Evolutionary conservation across 768 basidiomycete species (phyloP).

Genomic region (Porpolomopsis calyptriformis): DNA sequence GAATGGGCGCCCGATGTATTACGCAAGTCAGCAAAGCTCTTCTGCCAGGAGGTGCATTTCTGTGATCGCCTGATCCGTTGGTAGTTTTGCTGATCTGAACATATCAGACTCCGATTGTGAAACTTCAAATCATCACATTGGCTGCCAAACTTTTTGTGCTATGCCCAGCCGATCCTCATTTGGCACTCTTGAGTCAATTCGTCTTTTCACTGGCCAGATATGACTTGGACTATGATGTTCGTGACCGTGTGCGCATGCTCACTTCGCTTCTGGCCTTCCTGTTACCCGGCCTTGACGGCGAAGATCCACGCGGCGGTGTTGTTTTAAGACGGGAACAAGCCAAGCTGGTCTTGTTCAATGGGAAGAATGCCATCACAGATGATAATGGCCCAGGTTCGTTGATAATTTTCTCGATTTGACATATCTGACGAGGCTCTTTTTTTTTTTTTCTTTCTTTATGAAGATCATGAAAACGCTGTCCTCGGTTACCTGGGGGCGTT

Average conservation of each 20-base stretch:
- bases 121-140: slow-evolving; percentile 77
- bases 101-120: slow-evolving; percentile 51
- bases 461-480: slow-evolving; percentile 30
- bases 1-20: slow-evolving; percentile 87
- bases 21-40: slow-evolving; percentile 66
- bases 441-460: slow-evolving; percentile 5
- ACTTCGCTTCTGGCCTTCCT: slow-evolving; percentile 55
- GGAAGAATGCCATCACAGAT: slow-evolving; percentile 44
- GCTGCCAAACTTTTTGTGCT: slow-evolving; percentile 75
- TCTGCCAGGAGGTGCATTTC: slow-evolving; percentile 54
- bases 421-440: neutral
- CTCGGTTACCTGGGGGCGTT: slow-evolving; percentile 63
- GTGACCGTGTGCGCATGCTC: slow-evolving; percentile 82
- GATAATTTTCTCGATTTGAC: neutral
- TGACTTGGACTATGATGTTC: slow-evolving; percentile 80
- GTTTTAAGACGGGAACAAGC: slow-evolving; percentile 78
- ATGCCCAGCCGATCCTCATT: slow-evolving; percentile 38
- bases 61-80: slow-evolving; percentile 1
- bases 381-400: slow-evolving; percentile 27
- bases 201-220: slow-evolving; percentile 80
- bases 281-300: slow-evolving; percentile 23
- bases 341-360: slow-evolving; percentile 65
- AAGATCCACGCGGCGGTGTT: slow-evolving; percentile 52
- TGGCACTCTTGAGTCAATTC: slow-evolving; percentile 54
- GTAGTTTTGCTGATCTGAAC: neutral